Base-by-base conservation (phyloP, 345 rosid genomes). In the Rhodamnia argentea region DNA sequence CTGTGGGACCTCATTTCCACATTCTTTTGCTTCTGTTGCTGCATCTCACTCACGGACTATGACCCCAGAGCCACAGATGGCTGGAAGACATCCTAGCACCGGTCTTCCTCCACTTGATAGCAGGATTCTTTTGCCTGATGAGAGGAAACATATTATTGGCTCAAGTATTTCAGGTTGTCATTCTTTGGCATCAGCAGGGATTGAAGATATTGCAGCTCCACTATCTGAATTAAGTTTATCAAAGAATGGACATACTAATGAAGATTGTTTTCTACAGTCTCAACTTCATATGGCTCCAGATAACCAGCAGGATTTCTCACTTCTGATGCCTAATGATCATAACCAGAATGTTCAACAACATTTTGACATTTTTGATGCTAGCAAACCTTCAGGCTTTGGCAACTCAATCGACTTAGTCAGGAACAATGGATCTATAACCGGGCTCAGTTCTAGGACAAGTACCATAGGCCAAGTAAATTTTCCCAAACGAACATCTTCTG, bases 31-130 rank as follows among this genome's bases (percentile, higher is more conserved):
- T 83, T 88, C 97, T 86, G 90, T 91, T 82, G 95, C 92, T 86
- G 90, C 97, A 86, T 93, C 93, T 76, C 89, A 93, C 51, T 91
- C 97, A 18, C 93, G 96, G 88, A 95, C 92, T 88, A 89, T 92
- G 88, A 93, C 95, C 85, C 94, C 98, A 86, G 99, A 97, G 83
- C 90, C 90, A 55, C 91, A 93, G 88, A 84, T 92, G 58, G 87
- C 83, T 54, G 96, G 94, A 76, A 89, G 96, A 89, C 90, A 94
- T 76, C 64, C 93, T 52, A 90, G 91, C 86, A 88, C 91, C 85
- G 93, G 93, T 85, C 93, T 93, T 86, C 96, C 96, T 76, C 95
- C 93, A 57, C 91, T 90, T 44, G 98, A 94, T 78, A 92, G 94
- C 88, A 91, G 94, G 91, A 92, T 88, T 75, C 87, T 89, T 82